These are phyloP conservation scores for Helenozyma baotianmanensis DNA, from an alignment of 805 yeast genomes.

Conservation along the genomic window DNA sequence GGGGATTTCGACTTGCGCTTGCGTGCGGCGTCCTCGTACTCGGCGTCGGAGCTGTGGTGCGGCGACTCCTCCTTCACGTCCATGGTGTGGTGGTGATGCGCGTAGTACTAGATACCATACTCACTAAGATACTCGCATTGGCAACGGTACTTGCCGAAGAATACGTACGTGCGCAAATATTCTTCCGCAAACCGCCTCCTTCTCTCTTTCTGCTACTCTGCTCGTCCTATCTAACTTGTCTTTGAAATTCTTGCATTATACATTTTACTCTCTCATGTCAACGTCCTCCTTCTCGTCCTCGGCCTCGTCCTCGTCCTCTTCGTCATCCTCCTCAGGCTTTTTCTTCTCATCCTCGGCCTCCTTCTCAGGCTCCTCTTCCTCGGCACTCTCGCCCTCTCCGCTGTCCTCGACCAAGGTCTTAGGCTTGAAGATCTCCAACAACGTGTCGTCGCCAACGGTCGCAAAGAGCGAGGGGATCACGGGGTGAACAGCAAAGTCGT, in stretches of 20 bases:
- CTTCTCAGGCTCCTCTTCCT: conserved; percentile 7
- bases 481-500: conserved; percentile 68
- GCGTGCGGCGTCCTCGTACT: conserved; percentile 2
- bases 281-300: conserved; percentile 1
- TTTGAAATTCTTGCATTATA: not conserved
- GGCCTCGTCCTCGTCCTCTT: conserved; percentile 1
- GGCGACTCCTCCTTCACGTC: conserved; percentile 2
- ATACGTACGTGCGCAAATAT: too few relatives aligned
- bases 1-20: conserved; percentile 15
- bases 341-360: conserved; percentile 4
- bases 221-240: too few relatives aligned
- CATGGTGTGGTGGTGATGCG: conserved; percentile 2
- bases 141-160: too few relatives aligned
- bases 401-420: conserved; percentile 30
- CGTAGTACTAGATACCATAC: too few relatives aligned
- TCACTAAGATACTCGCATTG: too few relatives aligned
- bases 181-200: too few relatives aligned
- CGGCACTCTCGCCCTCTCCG: conserved; percentile 23
- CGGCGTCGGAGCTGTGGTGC: not conserved
- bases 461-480: conserved; percentile 52
- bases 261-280: not conserved
- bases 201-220: too few relatives aligned
- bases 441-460: conserved; percentile 70
- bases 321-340: conserved; percentile 1
- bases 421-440: conserved; percentile 75